These are phyloP conservation scores for Chlorociboria aeruginascens DNA, from an alignment of 495 filamentous ascomycete genomes.

Conservation along the genomic window DNA sequence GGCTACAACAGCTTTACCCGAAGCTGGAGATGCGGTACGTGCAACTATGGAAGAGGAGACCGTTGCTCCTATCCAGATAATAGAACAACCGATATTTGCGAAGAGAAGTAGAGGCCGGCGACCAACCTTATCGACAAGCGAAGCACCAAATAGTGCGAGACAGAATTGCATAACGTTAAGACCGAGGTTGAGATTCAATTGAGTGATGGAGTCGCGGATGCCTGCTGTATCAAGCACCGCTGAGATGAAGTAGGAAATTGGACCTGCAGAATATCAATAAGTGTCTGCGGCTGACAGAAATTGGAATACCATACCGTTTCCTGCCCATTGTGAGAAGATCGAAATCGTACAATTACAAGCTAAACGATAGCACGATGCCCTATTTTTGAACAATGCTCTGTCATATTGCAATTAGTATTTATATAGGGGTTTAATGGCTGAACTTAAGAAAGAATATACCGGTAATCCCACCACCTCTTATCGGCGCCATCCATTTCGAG, in stretches of 20 bases:
- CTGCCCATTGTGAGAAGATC: slow-evolving; percentile 51
- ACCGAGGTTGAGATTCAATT: slow-evolving; percentile 36
- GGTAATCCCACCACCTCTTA: no score
- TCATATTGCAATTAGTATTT: slow-evolving; percentile 29
- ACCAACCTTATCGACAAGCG: slow-evolving; percentile 55
- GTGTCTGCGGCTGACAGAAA: no score
- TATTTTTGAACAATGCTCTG: no score
- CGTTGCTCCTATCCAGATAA: slow-evolving; percentile 44
- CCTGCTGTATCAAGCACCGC: slow-evolving; percentile 39
- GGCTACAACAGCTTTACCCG: slow-evolving; percentile 36
- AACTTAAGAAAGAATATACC: no score
- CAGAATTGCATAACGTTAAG: slow-evolving; percentile 52
- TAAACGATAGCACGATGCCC: no score
- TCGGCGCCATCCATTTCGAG: slow-evolving; percentile 27
- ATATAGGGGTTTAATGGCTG: slow-evolving; percentile 38
- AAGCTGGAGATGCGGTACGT: slow-evolving; percentile 34
- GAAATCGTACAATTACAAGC: slow-evolving; percentile 26
- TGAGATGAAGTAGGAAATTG: slow-evolving; percentile 40
- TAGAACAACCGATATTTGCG: slow-evolving; percentile 34
- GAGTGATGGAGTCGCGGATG: slow-evolving; percentile 32
- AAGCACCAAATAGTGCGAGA: slow-evolving; percentile 50
- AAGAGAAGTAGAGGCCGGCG: slow-evolving; percentile 48
- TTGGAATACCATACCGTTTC: slow-evolving; percentile 22
- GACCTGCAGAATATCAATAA: no score
- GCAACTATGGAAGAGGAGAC: slow-evolving; percentile 32